phyloP scores from a whole-genome alignment of 352 stramenopile genomes.

The Pythium aquatile region DNA sequence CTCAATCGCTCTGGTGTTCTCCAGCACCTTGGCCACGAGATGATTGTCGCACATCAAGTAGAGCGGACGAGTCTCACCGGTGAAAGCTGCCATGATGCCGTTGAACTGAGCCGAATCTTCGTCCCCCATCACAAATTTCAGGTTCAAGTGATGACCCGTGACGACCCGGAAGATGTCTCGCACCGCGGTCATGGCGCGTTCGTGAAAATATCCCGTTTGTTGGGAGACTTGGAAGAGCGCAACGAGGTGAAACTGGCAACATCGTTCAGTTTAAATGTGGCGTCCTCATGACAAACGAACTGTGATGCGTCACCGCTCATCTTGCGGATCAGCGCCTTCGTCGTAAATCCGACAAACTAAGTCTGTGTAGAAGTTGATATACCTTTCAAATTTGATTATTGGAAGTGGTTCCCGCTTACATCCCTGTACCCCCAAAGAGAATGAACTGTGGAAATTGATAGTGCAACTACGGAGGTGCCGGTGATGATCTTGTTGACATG shows the following conservation, averaged over 20 bases:
- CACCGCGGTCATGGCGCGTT: background rate
- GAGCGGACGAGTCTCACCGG: background rate
- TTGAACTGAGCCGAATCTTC: constrained; percentile 26
- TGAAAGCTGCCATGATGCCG: constrained; percentile 6
- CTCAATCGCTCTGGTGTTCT: constrained; percentile 10
- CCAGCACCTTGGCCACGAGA: constrained; percentile 20
- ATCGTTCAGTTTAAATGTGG: constrained; percentile 16
- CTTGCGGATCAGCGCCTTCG: constrained; percentile 5
- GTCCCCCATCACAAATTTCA: constrained; percentile 18
- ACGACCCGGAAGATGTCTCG: background rate
- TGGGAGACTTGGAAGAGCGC: constrained; percentile 14
- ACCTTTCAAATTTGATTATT: too few relatives aligned
- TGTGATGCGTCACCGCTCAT: background rate
- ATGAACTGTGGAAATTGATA: too few relatives aligned
- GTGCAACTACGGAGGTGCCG: too few relatives aligned
- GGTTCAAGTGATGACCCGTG: background rate
- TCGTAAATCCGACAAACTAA: constrained; percentile 15
- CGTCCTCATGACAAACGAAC: constrained; percentile 16
- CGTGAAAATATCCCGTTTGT: constrained; percentile 3
- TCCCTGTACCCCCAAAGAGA: too few relatives aligned
- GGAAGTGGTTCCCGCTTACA: too few relatives aligned
- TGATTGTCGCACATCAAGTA: constrained; percentile 31
- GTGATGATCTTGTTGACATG: too few relatives aligned
- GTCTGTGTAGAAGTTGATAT: too few relatives aligned
- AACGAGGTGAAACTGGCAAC: constrained; percentile 11